Evolutionary conservation across 1,284 basidiomycete species (phyloP), one percentile per base, ranked within the genome.

Genomic region (Tylopilus sp.): DNA sequence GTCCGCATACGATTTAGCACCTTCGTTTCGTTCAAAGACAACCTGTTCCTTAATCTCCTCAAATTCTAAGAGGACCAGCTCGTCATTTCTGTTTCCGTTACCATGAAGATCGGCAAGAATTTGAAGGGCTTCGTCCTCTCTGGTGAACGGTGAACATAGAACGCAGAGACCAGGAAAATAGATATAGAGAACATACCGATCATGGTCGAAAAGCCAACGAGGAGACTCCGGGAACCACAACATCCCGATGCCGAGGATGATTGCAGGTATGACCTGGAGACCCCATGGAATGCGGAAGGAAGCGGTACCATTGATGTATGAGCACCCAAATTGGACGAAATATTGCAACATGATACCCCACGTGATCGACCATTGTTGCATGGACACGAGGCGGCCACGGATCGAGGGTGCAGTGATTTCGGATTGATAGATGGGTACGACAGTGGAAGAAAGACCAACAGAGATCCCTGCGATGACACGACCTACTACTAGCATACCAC

Each of bases 51-150:
- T 84, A 70, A 94, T 93, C 72, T 93, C 89, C 58, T 84, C 80
- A 62, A 77, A 91, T 68, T 93, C 92, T 57, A 92, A 82, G 39
- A 81, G 74, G 28, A 93, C 91, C 19, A 93, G 78, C 36, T 83
- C 80, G 60, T 85, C 75, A 28, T 76, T 70, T 35, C 68, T 71
- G 65, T 92, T 76, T 24, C 91, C 91, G 36, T 76, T 73, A 44
- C 89, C 91, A 64, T 93, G 91, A 24, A 92, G 80, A 62, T 91
- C 85, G 24, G 89, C 86, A 33, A 94, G 77, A 59, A 93, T 84
- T 57, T 85, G 73, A 29, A 92, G 77, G 0, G 90, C 91, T 59
- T 92, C 89, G 0, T 77, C 78, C 42, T 88, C 81, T 7, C 80
- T 82, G 10, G 62, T 56, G 22, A 66, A 60, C 44, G 26, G 20